Evolutionary conservation across 164 flowering plant genomes (phyloP), one percentile per base, ranked within the genome.

Genomic region (Umbilicus rupestris): DNA sequence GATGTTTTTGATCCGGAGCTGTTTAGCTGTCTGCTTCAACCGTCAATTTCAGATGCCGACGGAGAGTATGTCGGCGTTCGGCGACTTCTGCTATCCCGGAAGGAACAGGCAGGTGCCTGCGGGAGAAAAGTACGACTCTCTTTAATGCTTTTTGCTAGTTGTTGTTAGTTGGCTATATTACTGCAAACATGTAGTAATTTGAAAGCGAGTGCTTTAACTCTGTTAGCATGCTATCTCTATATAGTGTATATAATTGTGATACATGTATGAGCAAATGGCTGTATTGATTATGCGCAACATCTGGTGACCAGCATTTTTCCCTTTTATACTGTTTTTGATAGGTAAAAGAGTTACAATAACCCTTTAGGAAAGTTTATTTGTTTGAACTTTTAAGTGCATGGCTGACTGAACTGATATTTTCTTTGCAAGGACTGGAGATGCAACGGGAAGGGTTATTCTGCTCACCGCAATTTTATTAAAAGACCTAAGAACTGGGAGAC

Each of bases 401-500:
- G 31, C 64, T 71, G 47, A 24, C 47, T 24, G 29, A 16, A 6
- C 35, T 72, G 39, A 19, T 75, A n/a, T n/a, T n/a, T 75, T 70
- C 3, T 75, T 37, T 77, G 76, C 73, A 81, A 94, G 99, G 96
- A 88, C 47, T 94, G 99, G 99, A 85, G 82, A 79, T 89, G 97
- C 79, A 91, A 92, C 74, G 97, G 92, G 58, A 94, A 76, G 79
- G 88, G 90, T 17, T 94, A 94, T 79, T 92, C 82, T 20, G 90
- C 96, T 24, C 89, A 76, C 59, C 91, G 99, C 12, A 92, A 94
- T 72, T 92, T 71, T 76, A 92, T 94, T 24, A 81, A 80, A 64
- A 81, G 92, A 72, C 97, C 96, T 31, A 86, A 86, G 74, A 88
- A 92, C 74, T 84, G 99, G 93, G 96, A 89, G 67, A 87, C 55